Percentiles rank a stretch among this genome's conserved stretches.
These are phyloP conservation scores for Ganoderma lucidum DNA, from an alignment of 1,284 basidiomycete genomes.

Conservation along the genomic window DNA sequence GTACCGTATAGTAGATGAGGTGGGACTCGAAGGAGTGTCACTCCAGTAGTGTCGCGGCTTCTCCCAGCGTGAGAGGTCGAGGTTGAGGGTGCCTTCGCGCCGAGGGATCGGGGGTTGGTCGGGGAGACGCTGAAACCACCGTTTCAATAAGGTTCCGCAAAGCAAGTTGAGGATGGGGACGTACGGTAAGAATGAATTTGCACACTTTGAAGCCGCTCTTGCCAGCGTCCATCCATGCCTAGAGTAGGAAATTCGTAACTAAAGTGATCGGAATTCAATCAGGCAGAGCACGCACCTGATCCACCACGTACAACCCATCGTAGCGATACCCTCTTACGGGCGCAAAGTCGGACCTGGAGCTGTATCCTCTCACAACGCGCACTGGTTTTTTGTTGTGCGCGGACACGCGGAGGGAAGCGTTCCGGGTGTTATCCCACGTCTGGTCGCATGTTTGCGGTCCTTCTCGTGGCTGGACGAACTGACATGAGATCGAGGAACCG, in stretches of 20 bases:
- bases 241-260: background rate
- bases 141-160: background rate
- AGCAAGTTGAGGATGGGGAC: background rate
- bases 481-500: background rate
- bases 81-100: conserved; percentile 18
- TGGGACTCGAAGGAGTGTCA: background rate
- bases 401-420: conserved; percentile 47
- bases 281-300: conserved; percentile 25
- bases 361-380: conserved; percentile 49
- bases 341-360: conserved; percentile 37
- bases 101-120: conserved; percentile 31
- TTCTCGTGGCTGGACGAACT: conserved; percentile 26
- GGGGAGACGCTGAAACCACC: conserved; percentile 25
- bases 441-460: conserved; percentile 46
- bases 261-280: background rate
- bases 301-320: conserved; percentile 54
- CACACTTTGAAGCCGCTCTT: conserved; percentile 34
- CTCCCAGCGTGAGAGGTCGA: conserved; percentile 20
- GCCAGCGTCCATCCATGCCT: conserved; percentile 34
- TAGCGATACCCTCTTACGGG: conserved; percentile 52
- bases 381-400: conserved; percentile 45
- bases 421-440: conserved; percentile 42
- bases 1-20: background rate
- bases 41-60: conserved; percentile 20
- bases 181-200: conserved; percentile 29